Conservation (phyloP, 169 alveolate species). For the Theileria equi region DNA sequence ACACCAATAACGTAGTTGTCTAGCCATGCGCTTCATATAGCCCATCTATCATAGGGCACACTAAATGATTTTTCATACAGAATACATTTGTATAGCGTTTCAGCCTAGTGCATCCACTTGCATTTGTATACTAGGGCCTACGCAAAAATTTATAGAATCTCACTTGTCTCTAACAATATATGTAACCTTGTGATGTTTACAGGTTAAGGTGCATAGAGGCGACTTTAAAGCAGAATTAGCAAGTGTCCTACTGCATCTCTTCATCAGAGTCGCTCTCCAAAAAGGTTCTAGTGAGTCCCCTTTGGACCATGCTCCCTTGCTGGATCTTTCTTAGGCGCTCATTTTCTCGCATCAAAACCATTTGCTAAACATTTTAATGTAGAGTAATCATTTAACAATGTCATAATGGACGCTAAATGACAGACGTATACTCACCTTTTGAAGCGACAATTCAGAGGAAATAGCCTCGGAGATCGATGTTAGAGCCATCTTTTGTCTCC, state of each 20-base stretch:
- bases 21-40: not conserved
- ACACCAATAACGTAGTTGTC: not conserved
- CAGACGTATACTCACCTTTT: constrained; percentile 17
- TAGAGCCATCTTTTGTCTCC: constrained; percentile 58
- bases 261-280: constrained; percentile 34
- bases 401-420: too few relatives aligned
- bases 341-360: constrained; percentile 26
- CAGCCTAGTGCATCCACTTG: not conserved
- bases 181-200: too few relatives aligned
- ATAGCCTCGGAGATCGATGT: constrained; percentile 62
- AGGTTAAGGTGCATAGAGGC: too few relatives aligned
- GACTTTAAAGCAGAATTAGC: too few relatives aligned
- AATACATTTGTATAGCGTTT: too few relatives aligned
- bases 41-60: too few relatives aligned
- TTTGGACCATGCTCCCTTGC: constrained; percentile 7
- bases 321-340: constrained; percentile 51
- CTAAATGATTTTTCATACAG: too few relatives aligned
- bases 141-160: not conserved
- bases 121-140: not conserved
- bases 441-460: constrained; percentile 36
- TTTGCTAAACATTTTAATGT: too few relatives aligned
- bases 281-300: constrained; percentile 45
- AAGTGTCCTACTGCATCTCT: not conserved
- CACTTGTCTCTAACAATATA: too few relatives aligned
- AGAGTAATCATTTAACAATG: too few relatives aligned